Conservation (phyloP, 106 monocot genomes). For the Narthecium ossifragum region DNA sequence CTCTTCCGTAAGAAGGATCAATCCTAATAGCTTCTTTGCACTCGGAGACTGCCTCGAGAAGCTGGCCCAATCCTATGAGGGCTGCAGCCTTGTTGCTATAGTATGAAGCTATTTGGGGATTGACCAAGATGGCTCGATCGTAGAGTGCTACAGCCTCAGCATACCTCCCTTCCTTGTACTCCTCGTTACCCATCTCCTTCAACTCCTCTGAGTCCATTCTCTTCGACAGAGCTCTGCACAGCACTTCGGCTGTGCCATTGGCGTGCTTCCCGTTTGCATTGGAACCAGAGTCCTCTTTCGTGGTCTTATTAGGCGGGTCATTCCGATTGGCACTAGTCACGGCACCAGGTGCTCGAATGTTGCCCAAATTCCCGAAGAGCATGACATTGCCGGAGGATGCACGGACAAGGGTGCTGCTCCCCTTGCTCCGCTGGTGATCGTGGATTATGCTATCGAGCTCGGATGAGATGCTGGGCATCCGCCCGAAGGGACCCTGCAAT, state of each 20-base stretch:
- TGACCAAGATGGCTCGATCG: constrained; percentile 24
- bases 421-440: constrained; percentile 63
- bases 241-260: background rate
- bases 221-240: constrained; percentile 26
- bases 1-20: constrained; percentile 31
- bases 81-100: constrained; percentile 38
- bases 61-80: constrained; percentile 15
- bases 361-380: constrained; percentile 63
- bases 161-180: constrained; percentile 31
- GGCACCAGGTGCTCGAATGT: constrained; percentile 34
- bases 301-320: constrained; percentile 29
- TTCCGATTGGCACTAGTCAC: constrained; percentile 28
- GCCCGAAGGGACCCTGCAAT: background rate
- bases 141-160: constrained; percentile 27
- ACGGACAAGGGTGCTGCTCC: constrained; percentile 46
- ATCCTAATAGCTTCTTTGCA: constrained; percentile 32
- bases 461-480: constrained; percentile 15
- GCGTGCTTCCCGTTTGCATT: background rate
- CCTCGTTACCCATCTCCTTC: constrained; percentile 31
- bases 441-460: constrained; percentile 58
- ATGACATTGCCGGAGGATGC: constrained; percentile 78
- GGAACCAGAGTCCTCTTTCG: no score
- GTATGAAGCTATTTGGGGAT: constrained; percentile 17
- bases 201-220: constrained; percentile 26
- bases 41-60: constrained; percentile 25